These are phyloP conservation scores for Exophiala aquamarina DNA, from an alignment of 2,329 filamentous ascomycete species.

Conservation along the genomic window DNA sequence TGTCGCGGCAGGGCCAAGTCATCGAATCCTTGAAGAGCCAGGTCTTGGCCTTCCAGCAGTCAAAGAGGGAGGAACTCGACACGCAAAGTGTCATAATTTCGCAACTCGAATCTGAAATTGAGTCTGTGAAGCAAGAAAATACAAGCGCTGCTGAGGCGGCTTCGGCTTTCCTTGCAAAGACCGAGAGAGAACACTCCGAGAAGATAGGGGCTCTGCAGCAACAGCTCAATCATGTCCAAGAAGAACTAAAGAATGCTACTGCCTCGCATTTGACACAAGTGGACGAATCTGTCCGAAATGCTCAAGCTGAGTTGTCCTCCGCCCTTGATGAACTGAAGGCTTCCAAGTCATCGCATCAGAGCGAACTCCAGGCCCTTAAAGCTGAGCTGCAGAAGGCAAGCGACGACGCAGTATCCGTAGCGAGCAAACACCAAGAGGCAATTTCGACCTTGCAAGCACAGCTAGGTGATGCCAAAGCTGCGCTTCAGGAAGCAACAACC, in stretches of 20 bases:
- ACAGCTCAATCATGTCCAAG: conserved; percentile 36
- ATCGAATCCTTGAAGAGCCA: conserved; percentile 20
- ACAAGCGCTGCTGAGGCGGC: conserved; percentile 30
- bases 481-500: conserved; percentile 5
- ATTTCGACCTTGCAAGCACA: conserved; percentile 13
- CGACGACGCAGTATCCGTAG: conserved; percentile 1
- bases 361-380: conserved; percentile 15
- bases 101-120: conserved; percentile 18
- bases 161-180: conserved; percentile 29
- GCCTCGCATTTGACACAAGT: conserved; percentile 32
- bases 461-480: conserved; percentile 10
- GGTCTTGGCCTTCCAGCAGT: conserved; percentile 15
- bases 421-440: conserved; percentile 4
- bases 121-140: conserved; percentile 16
- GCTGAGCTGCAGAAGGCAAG: conserved; percentile 14
- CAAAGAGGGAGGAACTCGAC: conserved; percentile 14
- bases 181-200: conserved; percentile 15
- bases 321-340: conserved; percentile 32
- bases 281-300: conserved; percentile 32
- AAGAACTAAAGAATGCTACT: conserved; percentile 35
- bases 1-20: conserved; percentile 20
- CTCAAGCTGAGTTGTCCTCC: conserved; percentile 33
- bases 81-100: conserved; percentile 9
- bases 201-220: conserved; percentile 19
- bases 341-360: conserved; percentile 8